Conservation (phyloP, 108 stramenopile genomes). For the Skeletonema costatum region DNA sequence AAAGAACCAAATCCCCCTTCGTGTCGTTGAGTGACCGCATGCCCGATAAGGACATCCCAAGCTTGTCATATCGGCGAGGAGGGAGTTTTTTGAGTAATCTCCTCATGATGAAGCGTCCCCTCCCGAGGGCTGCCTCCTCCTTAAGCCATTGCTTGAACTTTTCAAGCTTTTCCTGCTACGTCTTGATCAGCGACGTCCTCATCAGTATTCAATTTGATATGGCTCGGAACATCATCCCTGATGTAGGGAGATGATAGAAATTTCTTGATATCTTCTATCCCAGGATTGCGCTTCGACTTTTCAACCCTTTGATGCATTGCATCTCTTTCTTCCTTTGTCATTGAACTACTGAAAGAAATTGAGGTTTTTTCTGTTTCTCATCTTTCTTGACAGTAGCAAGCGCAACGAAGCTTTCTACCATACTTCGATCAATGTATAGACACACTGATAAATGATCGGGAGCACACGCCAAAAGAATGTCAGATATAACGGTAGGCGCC, state of each 20-base stretch:
- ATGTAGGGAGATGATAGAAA: conserved; percentile 17
- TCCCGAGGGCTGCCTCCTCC: background rate
- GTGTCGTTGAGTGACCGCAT: background rate
- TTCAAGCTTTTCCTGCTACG: background rate
- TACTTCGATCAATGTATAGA: conserved; percentile 1
- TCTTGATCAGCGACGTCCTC: conserved; percentile 3
- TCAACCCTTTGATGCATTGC: background rate
- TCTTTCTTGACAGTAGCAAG: background rate
- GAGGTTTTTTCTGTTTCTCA: background rate
- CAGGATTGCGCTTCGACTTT: conserved; percentile 1
- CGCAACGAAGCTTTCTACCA: conserved; percentile 3
- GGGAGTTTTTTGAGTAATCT: conserved; percentile 13
- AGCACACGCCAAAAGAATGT: conserved; percentile 13
- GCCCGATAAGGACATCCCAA: background rate
- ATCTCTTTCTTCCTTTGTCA: background rate
- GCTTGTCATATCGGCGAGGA: conserved; percentile 1
- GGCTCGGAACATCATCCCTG: conserved; percentile 4
- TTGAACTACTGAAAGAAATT: too few species aligned
- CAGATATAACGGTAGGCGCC: conserved; percentile 2
- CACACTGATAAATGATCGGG: conserved; percentile 13
- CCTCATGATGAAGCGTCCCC: conserved; percentile 7
- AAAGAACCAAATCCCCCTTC: conserved; percentile 1
- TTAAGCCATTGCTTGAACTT: conserved; percentile 12
- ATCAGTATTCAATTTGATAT: background rate
- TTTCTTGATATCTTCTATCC: background rate